phyloP scores from a whole-genome alignment of 306 rosid species.

The Malus sieversii region DNA sequence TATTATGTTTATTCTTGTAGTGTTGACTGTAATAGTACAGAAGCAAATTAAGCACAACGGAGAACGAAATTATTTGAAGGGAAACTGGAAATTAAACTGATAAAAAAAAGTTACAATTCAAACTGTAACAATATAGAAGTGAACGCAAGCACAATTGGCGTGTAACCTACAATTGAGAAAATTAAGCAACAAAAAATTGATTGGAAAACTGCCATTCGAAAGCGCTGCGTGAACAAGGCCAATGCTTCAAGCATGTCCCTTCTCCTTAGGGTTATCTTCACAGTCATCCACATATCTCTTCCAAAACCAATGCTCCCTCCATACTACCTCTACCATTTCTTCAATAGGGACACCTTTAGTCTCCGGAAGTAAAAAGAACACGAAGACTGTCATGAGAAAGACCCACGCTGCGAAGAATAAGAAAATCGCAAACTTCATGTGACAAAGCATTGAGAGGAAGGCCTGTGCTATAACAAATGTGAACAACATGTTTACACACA shows the following conservation, averaged over 20 bases:
- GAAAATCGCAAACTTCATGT: constrained; percentile 47
- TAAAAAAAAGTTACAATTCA: neutral
- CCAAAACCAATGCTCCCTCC: constrained; percentile 63
- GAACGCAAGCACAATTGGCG: neutral
- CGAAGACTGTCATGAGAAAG: constrained; percentile 29
- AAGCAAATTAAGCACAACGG: neutral
- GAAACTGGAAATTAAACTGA: neutral
- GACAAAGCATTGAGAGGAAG: constrained; percentile 53
- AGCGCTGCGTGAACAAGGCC: neutral
- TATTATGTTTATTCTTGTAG: too few species aligned
- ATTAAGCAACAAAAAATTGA: neutral
- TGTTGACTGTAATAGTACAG: neutral
- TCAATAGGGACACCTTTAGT: constrained; percentile 54
- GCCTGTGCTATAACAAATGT: constrained; percentile 55
- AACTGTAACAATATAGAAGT: neutral
- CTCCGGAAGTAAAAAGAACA: constrained; percentile 39
- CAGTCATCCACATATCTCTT: constrained; percentile 31
- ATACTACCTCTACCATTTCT: constrained; percentile 46
- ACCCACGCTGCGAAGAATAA: constrained; percentile 51
- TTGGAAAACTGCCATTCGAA: neutral
- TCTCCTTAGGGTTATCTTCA: neutral
- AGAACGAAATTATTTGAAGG: neutral
- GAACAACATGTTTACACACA: constrained; percentile 51
- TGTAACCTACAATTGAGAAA: neutral
- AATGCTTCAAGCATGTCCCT: neutral